Base-by-base conservation (phyloP, 2,329 filamentous ascomycete species). In the Pyricularia sp. region DNA sequence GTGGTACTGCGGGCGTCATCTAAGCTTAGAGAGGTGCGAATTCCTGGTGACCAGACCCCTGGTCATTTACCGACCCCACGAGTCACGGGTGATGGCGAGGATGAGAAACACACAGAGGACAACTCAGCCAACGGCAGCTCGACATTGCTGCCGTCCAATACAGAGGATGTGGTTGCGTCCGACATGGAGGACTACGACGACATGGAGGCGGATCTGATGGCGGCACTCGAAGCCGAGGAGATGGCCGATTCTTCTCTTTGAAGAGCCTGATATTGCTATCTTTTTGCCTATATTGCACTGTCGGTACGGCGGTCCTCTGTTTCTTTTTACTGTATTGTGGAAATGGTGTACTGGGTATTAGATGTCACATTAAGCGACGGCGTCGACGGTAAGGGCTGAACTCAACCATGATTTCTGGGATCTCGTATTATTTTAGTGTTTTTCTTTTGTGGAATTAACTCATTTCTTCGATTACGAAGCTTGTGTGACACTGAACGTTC, bases 201-300 rank as follows among this genome's bases (percentile, higher is more conserved):
- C 73, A 77, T 90, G 66, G 89, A 89, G 76, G 85, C 86, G 55
- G 88, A 89, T 73, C 81, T 91, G 75, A 79, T 88, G 73, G 87
- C 86, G 1, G 88, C 86, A 71, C 79, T 89, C 71, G 86, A 88
- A 73, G 77, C 77, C 3, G 77, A 79, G 66, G 79, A 75, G 63
- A 71, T 71, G 30, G 73, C 25, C 5, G 59, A 28, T 26, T 23
- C 14, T 17, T 30, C 26, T 28, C 59, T 63, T 2, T 63, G 11
- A 50, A n/a, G 23, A 17, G 59, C 25, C 25, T 23, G 25, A 26
- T 23, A 30, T 30, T 17, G 12, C 25, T 11, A 6, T 26, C 14
- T 28, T 28, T 28, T 17, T 63, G 5, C 26, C 59, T 17, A 63
- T 63, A 28, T 28, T 28, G 10, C 42, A 50, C 42, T 28, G 58